phyloP scores from a whole-genome alignment of 495 filamentous ascomycete species.

The Rhypophila decipiens region DNA sequence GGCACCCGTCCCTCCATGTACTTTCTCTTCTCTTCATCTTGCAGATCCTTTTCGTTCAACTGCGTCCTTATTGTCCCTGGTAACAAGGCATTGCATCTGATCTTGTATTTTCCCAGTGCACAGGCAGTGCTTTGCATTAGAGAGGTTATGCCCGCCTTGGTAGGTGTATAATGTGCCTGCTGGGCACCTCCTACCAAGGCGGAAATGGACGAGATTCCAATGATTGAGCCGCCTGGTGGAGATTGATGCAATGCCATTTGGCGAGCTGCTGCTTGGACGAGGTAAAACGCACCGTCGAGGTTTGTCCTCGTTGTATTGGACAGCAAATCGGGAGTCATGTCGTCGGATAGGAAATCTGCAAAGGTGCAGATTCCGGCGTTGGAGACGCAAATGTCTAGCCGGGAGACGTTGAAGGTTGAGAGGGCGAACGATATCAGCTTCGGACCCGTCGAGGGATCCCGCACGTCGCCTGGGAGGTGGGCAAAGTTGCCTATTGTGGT shows the following conservation, averaged over 20 bases:
- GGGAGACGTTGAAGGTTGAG: slow-evolving; percentile 41
- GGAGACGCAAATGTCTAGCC: slow-evolving; percentile 75
- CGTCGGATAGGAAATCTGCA: slow-evolving; percentile 72
- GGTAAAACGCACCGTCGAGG: slow-evolving; percentile 80
- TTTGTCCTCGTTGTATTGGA: slow-evolving; percentile 64
- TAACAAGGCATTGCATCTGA: slow-evolving; percentile 79
- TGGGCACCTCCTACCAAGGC: slow-evolving; percentile 75
- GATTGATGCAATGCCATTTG: slow-evolving; percentile 64
- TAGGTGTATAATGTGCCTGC: slow-evolving; percentile 87
- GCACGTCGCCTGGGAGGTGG: slow-evolving; percentile 60
- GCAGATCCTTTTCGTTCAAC: slow-evolving; percentile 79
- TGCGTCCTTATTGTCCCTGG: slow-evolving; percentile 83
- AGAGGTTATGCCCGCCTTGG: slow-evolving; percentile 76
- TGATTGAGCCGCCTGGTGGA: slow-evolving; percentile 66
- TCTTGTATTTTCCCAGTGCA: slow-evolving; percentile 67
- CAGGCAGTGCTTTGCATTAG: slow-evolving; percentile 82
- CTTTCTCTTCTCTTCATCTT: slow-evolving; percentile 57
- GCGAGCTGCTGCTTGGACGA: slow-evolving; percentile 71
- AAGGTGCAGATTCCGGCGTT: slow-evolving; percentile 87
- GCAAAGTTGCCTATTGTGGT: slow-evolving; percentile 51
- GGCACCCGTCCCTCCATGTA: slow-evolving; percentile 88
- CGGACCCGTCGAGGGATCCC: slow-evolving; percentile 54
- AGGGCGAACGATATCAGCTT: slow-evolving; percentile 53
- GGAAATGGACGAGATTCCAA: slow-evolving; percentile 75
- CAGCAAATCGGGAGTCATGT: slow-evolving; percentile 59